Base-by-base conservation (phyloP, 75 land plant species). In the Cupressus sempervirens region DNA sequence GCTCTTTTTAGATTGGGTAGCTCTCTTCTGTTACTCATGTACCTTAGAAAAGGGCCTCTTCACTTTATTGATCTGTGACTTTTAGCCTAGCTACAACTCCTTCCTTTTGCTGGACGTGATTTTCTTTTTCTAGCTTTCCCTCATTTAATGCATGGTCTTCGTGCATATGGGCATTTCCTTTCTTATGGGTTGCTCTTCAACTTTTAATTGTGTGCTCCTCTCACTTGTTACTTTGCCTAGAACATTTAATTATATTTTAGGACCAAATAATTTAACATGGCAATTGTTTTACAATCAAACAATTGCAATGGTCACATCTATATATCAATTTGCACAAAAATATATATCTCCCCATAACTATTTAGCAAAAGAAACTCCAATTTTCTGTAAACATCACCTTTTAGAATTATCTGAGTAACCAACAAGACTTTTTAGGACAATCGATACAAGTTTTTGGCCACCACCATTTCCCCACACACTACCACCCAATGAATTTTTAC, bases 381-480 rank as follows among this genome's bases (percentile, higher is more conserved):
- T 32, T 30, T 72, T 15, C 74, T 30, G 35, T 32, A 23, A 72
- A 30, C 32, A 72, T 72, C 74, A 72, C 74, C 36, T 11, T 40
- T 40, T 79, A 11, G 26, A 79, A 41, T 79, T 41, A 15, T 40
- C 10, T 23, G 81, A 43, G 29, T 43, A 7, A 18, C 40, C 79
- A 40, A 79, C 26, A 20, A 13, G 81, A 40, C 16, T 18, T 79
- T 16, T 79, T 79, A 26, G 43, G 48, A 23, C 83, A 0, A 53
- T 18, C 4, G 62, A 53, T 30, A 88, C 67, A 40, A 93, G 88
- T 75, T 81, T 83, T 53, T 87, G 88, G 12, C 90, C 94, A 35
- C 94, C 94, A 29, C 96, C 94, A 83, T 91, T 94, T 50, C 90
- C 84, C 98, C 99, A 98, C 40, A 88, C 99, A 46, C 98, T 96